Percentiles rank a stretch among this genome's conserved stretches.
Evolutionary conservation across 148 eudicot species (phyloP).

Genomic region (Amaranthus hypochondriacus): DNA sequence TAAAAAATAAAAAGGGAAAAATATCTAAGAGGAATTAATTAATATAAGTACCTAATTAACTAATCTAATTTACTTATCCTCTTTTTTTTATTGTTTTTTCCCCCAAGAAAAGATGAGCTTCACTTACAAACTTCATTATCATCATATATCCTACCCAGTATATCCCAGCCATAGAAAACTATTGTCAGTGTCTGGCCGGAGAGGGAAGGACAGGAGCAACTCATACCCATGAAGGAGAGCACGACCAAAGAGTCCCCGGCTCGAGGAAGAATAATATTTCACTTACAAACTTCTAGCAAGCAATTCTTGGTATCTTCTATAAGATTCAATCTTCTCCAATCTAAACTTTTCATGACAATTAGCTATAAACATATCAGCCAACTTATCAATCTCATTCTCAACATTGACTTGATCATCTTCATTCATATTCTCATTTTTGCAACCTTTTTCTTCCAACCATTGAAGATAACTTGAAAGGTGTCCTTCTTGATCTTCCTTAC

Average conservation of each 20-base stretch:
- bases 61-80: not conserved
- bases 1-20: not conserved
- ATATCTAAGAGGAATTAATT: not conserved
- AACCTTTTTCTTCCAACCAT: constrained; percentile 75
- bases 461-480: constrained; percentile 78
- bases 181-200: too few species aligned
- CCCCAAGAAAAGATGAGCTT: too few species aligned
- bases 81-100: not conserved
- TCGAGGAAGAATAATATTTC: not conserved
- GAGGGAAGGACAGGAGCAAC: too few species aligned
- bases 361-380: constrained; percentile 87
- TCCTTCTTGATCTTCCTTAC: constrained; percentile 12
- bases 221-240: too few species aligned
- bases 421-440: constrained; percentile 20
- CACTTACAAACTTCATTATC: too few species aligned
- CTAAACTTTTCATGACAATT: constrained; percentile 89
- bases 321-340: constrained; percentile 90
- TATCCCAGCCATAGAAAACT: too few species aligned
- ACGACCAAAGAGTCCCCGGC: too few species aligned
- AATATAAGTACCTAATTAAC: constrained; percentile 7
- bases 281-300: constrained; percentile 73
- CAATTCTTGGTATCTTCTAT: constrained; percentile 90
- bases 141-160: too few species aligned
- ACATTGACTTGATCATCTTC: not conserved
- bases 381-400: constrained; percentile 70